Percentiles rank a stretch among this genome's conserved stretches.
Evolutionary conservation across 129 eudicot species (phyloP).

Genomic region (Escallonia rubra): DNA sequence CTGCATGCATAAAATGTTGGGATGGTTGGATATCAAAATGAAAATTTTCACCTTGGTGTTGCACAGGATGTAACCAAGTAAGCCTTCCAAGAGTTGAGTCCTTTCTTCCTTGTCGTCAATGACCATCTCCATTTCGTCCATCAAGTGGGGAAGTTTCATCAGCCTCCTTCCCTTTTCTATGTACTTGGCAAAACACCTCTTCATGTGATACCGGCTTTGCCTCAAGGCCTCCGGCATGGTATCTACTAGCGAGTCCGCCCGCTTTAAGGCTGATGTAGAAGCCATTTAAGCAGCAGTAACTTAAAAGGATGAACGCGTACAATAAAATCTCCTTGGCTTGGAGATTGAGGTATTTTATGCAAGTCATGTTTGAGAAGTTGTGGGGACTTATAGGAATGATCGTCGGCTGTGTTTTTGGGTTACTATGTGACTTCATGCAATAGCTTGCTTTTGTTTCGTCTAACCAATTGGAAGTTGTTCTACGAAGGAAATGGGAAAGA

Average conservation of each 20-base stretch:
- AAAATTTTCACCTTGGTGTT: slow-evolving; percentile 65
- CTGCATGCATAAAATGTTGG: neutral
- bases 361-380: slow-evolving; percentile 4
- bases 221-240: slow-evolving; percentile 96
- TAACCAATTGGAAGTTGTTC: slow-evolving; percentile 18
- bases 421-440: neutral
- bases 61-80: slow-evolving; percentile 88
- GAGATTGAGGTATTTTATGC: neutral
- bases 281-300: slow-evolving; percentile 27
- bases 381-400: slow-evolving; percentile 29
- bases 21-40: neutral
- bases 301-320: too few relatives aligned
- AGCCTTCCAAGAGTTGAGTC: slow-evolving; percentile 64
- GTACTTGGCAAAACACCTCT: slow-evolving; percentile 71
- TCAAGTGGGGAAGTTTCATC: slow-evolving; percentile 74
- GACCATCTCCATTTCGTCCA: slow-evolving; percentile 74
- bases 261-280: slow-evolving; percentile 49
- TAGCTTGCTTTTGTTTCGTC: slow-evolving; percentile 33
- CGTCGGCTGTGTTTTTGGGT: slow-evolving; percentile 5
- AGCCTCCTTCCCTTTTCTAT: slow-evolving; percentile 65
- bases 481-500: slow-evolving; percentile 8
- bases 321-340: too few relatives aligned
- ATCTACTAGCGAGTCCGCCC: slow-evolving; percentile 63
- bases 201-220: slow-evolving; percentile 94
- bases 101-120: slow-evolving; percentile 67